These are phyloP conservation scores for Neovahlkampfia damariscottae DNA, from an alignment of 78 protist genomes.

Conservation along the genomic window DNA sequence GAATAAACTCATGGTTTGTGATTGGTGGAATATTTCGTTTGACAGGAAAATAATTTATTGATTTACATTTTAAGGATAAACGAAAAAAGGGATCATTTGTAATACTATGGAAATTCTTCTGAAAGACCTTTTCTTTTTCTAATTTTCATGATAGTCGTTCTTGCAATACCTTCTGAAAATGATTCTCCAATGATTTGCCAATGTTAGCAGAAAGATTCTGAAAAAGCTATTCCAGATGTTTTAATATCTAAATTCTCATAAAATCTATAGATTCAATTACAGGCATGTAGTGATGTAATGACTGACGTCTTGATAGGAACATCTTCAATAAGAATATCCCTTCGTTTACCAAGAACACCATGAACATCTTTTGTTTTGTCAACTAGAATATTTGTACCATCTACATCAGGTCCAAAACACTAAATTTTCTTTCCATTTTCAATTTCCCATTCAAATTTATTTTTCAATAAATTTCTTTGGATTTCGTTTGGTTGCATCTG, in stretches of 20 bases:
- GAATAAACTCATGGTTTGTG: too few species aligned
- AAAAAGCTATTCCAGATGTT: conserved; percentile 99
- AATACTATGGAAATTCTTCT: conserved; percentile 56
- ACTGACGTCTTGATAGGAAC: conserved; percentile 50
- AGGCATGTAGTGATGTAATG: conserved; percentile 93
- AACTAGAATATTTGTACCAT: conserved; percentile 88
- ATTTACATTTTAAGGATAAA: too few species aligned
- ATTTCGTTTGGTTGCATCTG: too few species aligned
- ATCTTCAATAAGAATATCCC: conserved; percentile 90
- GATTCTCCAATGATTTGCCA: conserved; percentile 79
- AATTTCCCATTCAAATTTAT: conserved; percentile 72
- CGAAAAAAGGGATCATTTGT: too few species aligned
- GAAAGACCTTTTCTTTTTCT: conserved; percentile 94
- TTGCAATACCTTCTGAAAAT: conserved; percentile 32
- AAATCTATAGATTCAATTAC: conserved; percentile 98
- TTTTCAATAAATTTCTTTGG: conserved; percentile 63
- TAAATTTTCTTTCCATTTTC: conserved; percentile 86
- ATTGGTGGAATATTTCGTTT: too few species aligned
- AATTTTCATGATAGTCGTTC: conserved; percentile 35
- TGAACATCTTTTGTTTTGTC: conserved; percentile 81
- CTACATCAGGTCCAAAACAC: conserved; percentile 94
- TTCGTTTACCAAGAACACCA: conserved; percentile 76
- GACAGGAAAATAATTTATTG: too few species aligned
- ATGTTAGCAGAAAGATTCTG: conserved; percentile 95
- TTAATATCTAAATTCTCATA: conserved; percentile 87